phyloP scores from a whole-genome alignment of 2,329 filamentous ascomycete genomes.

The Pseudogymnoascus sp. region DNA sequence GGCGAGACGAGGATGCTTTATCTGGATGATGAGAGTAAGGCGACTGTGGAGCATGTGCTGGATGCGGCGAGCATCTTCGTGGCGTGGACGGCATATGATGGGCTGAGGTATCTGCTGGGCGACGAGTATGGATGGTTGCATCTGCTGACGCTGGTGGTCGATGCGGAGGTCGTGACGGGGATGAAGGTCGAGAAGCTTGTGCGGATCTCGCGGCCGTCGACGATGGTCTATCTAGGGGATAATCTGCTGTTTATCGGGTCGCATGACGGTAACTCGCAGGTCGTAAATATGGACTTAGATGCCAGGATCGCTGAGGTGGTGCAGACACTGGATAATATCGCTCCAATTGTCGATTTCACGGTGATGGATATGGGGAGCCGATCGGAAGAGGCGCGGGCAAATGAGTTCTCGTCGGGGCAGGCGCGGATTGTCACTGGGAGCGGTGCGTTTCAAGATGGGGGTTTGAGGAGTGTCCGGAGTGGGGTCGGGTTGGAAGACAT shows the following conservation, averaged over 20 bases:
- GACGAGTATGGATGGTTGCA: conserved; percentile 87
- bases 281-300: conserved; percentile 57
- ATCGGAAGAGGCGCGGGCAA: conserved; percentile 29
- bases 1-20: conserved; percentile 80
- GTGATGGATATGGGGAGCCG: conserved; percentile 94
- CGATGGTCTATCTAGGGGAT: conserved; percentile 68
- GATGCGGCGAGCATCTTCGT: conserved; percentile 77
- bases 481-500: conserved; percentile 88
- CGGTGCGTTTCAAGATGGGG: conserved; percentile 83
- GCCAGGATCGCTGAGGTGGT: conserved; percentile 45
- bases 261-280: conserved; percentile 85
- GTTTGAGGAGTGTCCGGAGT: conserved; percentile 81
- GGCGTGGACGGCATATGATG: conserved; percentile 82
- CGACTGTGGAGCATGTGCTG: conserved; percentile 57
- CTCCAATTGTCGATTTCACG: conserved; percentile 85
- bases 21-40: conserved; percentile 69
- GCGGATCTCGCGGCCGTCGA: conserved; percentile 66
- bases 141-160: conserved; percentile 70
- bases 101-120: conserved; percentile 74
- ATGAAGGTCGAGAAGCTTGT: conserved; percentile 64
- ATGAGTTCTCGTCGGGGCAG: conserved; percentile 80
- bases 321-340: conserved; percentile 77
- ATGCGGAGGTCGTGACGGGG: conserved; percentile 55
- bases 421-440: conserved; percentile 89
- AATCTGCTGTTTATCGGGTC: conserved; percentile 80